A percentile compares a stretch with the other conserved stretches of the same genome.
Conservation (phyloP, 345 rosid genomes). For the Microcos paniculata region DNA sequence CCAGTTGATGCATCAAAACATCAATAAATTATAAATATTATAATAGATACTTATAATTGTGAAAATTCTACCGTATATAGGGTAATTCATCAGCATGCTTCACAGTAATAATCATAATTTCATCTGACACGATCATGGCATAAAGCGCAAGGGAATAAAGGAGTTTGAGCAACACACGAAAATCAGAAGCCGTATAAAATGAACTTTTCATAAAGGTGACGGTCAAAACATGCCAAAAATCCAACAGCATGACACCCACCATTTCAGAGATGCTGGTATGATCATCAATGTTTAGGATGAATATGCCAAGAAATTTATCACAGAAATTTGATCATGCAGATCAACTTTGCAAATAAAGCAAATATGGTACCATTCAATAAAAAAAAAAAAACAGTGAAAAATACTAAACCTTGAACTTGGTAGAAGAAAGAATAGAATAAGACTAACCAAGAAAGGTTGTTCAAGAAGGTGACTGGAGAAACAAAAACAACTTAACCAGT, state of each 20-base stretch:
- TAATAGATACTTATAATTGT: too few relatives aligned
- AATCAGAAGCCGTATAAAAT: background rate
- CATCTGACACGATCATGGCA: too few relatives aligned
- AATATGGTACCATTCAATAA: background rate
- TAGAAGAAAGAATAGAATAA: background rate
- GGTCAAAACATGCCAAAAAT: background rate
- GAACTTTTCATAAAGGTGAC: background rate
- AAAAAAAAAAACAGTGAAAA: background rate
- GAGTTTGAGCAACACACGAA: background rate
- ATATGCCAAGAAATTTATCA: background rate
- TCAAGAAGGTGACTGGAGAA: background rate
- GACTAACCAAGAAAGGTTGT: background rate
- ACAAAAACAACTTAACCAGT: background rate
- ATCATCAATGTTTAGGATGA: background rate
- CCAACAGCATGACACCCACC: background rate
- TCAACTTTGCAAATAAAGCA: background rate
- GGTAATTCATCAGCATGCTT: background rate
- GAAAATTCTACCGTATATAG: background rate
- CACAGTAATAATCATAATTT: background rate
- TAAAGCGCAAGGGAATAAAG: background rate
- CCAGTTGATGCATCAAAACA: too few relatives aligned
- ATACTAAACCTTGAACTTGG: background rate
- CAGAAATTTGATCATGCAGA: background rate
- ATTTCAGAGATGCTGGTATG: background rate
- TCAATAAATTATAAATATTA: too few relatives aligned